Conservation (phyloP, 2,329 filamentous ascomycete genomes). For the Neoascochyta sp. region DNA sequence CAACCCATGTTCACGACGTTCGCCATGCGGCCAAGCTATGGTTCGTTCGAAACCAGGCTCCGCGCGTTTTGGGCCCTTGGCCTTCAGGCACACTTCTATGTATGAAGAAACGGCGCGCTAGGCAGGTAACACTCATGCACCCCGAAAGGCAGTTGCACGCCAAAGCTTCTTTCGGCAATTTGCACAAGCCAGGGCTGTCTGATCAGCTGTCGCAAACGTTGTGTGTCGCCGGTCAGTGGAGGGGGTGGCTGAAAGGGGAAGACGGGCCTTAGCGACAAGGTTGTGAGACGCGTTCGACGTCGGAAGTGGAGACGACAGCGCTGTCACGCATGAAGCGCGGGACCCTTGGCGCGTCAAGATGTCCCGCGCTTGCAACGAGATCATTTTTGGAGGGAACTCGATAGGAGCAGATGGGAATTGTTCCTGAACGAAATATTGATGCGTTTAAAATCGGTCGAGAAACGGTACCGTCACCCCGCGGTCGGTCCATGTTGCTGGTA, state of each 20-base stretch:
- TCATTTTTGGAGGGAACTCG: too few relatives aligned
- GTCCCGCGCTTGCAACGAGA: too few relatives aligned
- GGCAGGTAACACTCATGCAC: constrained; percentile 7
- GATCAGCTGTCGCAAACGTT: constrained; percentile 12
- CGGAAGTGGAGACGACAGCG: constrained; percentile 11
- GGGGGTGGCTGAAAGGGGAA: constrained; percentile 3
- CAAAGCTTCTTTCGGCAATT: constrained; percentile 3
- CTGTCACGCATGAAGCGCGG: constrained; percentile 13
- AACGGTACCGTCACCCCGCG: too few relatives aligned
- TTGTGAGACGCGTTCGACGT: constrained; percentile 20
- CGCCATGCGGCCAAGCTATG: not conserved
- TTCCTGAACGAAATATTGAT: too few relatives aligned
- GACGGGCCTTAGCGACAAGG: constrained; percentile 6
- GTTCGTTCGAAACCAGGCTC: constrained; percentile 5
- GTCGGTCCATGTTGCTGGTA: too few relatives aligned
- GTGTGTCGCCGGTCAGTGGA: constrained; percentile 11
- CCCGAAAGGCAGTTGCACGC: constrained; percentile 1
- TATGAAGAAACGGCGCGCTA: constrained; percentile 10
- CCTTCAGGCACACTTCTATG: constrained; percentile 7
- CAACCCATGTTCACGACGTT: constrained; percentile 1
- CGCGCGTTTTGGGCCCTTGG: constrained; percentile 1
- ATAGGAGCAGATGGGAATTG: too few relatives aligned
- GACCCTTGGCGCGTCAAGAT: too few relatives aligned
- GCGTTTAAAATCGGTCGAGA: too few relatives aligned
- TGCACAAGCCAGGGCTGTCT: constrained; percentile 13